These are phyloP conservation scores for Catharanthus roseus DNA, from an alignment of 257 asterid genomes.

Conservation along the genomic window DNA sequence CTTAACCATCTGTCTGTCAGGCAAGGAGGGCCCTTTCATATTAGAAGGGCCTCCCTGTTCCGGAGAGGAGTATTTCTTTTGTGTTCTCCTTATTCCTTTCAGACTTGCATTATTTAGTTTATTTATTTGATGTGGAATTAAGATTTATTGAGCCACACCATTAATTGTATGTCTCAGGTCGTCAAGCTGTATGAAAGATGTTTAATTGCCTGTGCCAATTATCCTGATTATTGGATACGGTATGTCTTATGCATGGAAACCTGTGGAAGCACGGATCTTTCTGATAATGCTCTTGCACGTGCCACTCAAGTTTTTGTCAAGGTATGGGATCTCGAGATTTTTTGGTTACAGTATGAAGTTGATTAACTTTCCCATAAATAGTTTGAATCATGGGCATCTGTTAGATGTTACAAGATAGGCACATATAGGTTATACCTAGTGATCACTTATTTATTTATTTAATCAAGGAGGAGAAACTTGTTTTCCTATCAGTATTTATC, in stretches of 20 bases:
- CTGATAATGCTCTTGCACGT: constrained; percentile 95
- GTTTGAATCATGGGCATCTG: neutral
- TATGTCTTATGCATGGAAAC: constrained; percentile 85
- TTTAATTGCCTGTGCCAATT: constrained; percentile 92
- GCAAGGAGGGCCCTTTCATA: constrained; percentile 88
- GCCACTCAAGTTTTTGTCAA: constrained; percentile 90
- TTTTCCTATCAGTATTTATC: neutral
- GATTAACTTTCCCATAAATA: neutral
- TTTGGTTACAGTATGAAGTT: neutral
- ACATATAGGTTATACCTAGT: neutral
- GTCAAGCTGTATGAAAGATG: constrained; percentile 97
- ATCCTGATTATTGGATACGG: constrained; percentile 94
- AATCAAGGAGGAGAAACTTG: neutral
- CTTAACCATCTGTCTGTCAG: constrained; percentile 96
- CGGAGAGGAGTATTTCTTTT: constrained; percentile 75
- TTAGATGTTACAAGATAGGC: neutral
- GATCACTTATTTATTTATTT: neutral
- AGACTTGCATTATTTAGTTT: constrained; percentile 18
- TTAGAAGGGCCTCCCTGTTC: constrained; percentile 94
- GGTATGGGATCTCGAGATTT: constrained; percentile 33
- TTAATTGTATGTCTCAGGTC: constrained; percentile 50
- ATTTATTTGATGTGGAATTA: constrained; percentile 9
- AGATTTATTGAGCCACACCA: constrained; percentile 23
- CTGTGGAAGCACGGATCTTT: constrained; percentile 91
- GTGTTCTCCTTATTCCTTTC: constrained; percentile 43